Percentiles rank a stretch among this genome's conserved stretches.
These are phyloP conservation scores for Penstemon newberryi DNA, from an alignment of 257 asterid species.

Conservation along the genomic window DNA sequence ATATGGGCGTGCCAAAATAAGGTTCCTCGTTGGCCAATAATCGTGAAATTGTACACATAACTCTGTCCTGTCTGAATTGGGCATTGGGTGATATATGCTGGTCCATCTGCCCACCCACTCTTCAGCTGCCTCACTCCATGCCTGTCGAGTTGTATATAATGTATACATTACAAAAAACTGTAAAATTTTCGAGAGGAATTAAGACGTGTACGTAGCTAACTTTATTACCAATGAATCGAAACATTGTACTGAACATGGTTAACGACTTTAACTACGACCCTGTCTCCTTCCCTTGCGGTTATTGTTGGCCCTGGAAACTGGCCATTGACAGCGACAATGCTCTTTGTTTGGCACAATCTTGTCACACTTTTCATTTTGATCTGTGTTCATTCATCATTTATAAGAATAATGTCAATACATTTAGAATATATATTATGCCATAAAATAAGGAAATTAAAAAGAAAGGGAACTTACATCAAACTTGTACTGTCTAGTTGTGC, in stretches of 20 bases:
- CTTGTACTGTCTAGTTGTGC: conserved; percentile 52
- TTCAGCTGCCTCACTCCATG: conserved; percentile 61
- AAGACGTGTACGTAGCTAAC: not conserved
- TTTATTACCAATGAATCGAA: conserved; percentile 54
- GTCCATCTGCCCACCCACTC: conserved; percentile 78
- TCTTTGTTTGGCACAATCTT: conserved; percentile 59
- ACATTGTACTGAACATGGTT: conserved; percentile 59
- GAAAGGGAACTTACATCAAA: conserved; percentile 41
- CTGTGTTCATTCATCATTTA: conserved; percentile 24
- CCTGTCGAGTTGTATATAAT: conserved; percentile 30
- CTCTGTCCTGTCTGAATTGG: conserved; percentile 64
- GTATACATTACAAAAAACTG: not conserved
- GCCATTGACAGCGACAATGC: conserved; percentile 62
- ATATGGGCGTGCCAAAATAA: conserved; percentile 75
- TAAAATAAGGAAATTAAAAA: not conserved
- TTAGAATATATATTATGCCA: not conserved
- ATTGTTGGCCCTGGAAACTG: conserved; percentile 66
- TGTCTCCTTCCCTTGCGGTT: conserved; percentile 69
- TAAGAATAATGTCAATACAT: not conserved
- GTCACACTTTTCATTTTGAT: conserved; percentile 55
- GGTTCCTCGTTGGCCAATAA: conserved; percentile 64
- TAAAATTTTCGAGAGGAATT: not conserved
- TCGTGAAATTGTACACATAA: conserved; percentile 56
- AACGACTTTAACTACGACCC: conserved; percentile 50
- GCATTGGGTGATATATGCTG: conserved; percentile 63